Evolutionary conservation across 306 rosid genomes (phyloP), one percentile per base, ranked within the genome.

Genomic region (Glycine latifolia): DNA sequence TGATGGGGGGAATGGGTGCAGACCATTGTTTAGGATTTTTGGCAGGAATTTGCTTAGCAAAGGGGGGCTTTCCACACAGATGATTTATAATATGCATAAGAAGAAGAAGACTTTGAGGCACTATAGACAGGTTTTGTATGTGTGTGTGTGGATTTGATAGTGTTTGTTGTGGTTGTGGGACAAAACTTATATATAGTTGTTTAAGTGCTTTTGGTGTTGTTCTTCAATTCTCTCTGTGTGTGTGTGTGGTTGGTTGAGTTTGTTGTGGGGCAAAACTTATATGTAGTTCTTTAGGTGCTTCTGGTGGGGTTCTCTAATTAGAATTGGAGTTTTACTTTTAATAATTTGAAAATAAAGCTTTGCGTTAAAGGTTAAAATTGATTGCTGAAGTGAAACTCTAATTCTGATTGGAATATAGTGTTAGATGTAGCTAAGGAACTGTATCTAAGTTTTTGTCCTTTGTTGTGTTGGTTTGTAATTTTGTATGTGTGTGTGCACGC

Each of bases 51-150:
- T 91, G 73, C 90, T 82, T 39, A 86, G 94, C 61, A 93, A 90
- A 83, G 97, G 91, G n/a, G 97, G 97, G 37, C 95, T 90, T 79
- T 88, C 91, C 2, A 95, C 99, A 5, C 97, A 93, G 55, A 95
- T 91, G 97, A 75, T 95, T 52, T 95, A 91, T 70, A 88, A 93
- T 48, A 95, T 93, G 97, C 87, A 90, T 66, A 95, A 91, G 92
- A 95, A 92, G 89, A 94, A 86, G 85, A 91, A 89, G 84, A 84
- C 75, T 55, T 90, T 89, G 63, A 85, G 88, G 81, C 93, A 90
- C 82, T 95, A 95, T 79, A 68, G 89, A 76, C 99, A 95, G 91
- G 99, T 89, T 81, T 35, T 58, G 13, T 3, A 48, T 20, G 20
- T 20, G 20, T 20, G 20, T 20, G 20, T 20, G 20, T 0, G 91